Percentiles rank a stretch among this genome's conserved stretches.
These are phyloP conservation scores for Pythium monospermum DNA, from an alignment of 352 stramenopile genomes.

Conservation along the genomic window DNA sequence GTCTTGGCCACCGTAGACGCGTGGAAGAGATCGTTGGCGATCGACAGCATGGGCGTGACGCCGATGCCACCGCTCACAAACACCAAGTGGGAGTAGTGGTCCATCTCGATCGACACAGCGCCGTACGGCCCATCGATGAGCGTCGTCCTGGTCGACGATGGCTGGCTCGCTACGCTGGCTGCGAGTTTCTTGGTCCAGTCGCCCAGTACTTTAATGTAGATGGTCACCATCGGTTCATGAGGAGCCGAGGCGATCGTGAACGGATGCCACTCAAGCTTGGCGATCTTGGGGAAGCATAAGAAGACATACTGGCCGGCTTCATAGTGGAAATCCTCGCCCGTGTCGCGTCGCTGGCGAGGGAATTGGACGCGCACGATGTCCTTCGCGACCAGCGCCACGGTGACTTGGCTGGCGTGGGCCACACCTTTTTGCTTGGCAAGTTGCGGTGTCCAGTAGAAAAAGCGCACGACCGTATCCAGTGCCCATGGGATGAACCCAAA, in stretches of 20 bases:
- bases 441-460: slow-evolving; percentile 22
- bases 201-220: slow-evolving; percentile 58
- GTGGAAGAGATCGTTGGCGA: slow-evolving; percentile 41
- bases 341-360: slow-evolving; percentile 32
- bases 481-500: slow-evolving; percentile 31
- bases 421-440: slow-evolving; percentile 20
- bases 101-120: slow-evolving; percentile 36
- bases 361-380: slow-evolving; percentile 50
- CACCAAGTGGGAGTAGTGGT: slow-evolving; percentile 45
- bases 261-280: slow-evolving; percentile 79
- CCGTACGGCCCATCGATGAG: slow-evolving; percentile 56
- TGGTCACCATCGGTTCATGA: slow-evolving; percentile 53
- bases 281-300: slow-evolving; percentile 72
- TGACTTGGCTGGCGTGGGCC: slow-evolving; percentile 9
- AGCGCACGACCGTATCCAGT: slow-evolving; percentile 37
- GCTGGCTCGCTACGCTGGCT: slow-evolving; percentile 16
- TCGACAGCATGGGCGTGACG: slow-evolving; percentile 44
- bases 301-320: slow-evolving; percentile 72
- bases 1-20: background rate
- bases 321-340: slow-evolving; percentile 25
- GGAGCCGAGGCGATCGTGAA: slow-evolving; percentile 83
- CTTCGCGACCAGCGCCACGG: slow-evolving; percentile 5
- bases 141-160: slow-evolving; percentile 17
- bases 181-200: slow-evolving; percentile 63
- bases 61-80: slow-evolving; percentile 46